A percentile compares a stretch with the other conserved stretches of the same genome.
Conservation (phyloP, 345 rosid species). For the Salix suchowensis region DNA sequence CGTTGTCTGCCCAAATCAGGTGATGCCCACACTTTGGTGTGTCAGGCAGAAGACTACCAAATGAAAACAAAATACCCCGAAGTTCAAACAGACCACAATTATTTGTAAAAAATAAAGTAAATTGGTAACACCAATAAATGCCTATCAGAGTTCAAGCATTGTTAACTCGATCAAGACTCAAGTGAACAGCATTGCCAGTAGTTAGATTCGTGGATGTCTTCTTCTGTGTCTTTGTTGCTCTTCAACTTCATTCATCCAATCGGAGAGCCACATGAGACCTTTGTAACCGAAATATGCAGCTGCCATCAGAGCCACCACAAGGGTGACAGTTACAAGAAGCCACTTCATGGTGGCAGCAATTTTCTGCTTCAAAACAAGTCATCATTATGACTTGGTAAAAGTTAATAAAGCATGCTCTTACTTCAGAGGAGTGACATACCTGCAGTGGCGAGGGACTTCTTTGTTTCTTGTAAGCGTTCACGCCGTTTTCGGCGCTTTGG, state of each 20-base stretch:
- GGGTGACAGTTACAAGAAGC: slow-evolving; percentile 39
- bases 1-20: background rate
- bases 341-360: slow-evolving; percentile 33
- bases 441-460: slow-evolving; percentile 46
- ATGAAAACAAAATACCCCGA: background rate
- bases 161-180: background rate
- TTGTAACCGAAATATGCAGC: slow-evolving; percentile 67
- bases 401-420: background rate
- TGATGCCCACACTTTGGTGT: background rate
- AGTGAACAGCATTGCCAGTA: too few relatives aligned
- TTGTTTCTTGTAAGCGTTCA: slow-evolving; percentile 46
- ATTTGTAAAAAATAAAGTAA: background rate
- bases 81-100: background rate
- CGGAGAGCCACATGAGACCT: slow-evolving; percentile 64
- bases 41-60: background rate
- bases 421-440: slow-evolving; percentile 31
- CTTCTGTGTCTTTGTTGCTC: slow-evolving; percentile 38
- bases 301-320: slow-evolving; percentile 31
- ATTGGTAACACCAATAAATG: background rate
- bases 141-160: background rate
- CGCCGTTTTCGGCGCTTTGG: slow-evolving; percentile 67
- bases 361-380: slow-evolving; percentile 42
- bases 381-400: background rate
- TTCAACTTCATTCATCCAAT: slow-evolving; percentile 88
- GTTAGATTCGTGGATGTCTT: background rate